Evolutionary conservation across 73 alveolate species (phyloP).

Genomic region (Uronychia setigera): DNA sequence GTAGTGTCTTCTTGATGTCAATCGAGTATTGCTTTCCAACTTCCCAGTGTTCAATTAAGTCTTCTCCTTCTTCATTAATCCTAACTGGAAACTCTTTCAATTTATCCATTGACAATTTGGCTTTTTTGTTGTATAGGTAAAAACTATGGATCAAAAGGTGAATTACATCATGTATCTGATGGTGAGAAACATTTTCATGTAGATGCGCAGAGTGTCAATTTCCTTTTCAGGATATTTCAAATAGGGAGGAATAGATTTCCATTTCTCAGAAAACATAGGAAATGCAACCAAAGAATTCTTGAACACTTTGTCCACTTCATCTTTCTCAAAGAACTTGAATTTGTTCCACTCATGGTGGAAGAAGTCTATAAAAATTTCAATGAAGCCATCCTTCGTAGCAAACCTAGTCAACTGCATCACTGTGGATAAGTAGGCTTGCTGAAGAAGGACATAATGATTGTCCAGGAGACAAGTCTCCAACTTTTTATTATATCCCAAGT

Average conservation of each 20-base stretch:
- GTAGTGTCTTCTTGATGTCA: conserved; percentile 19
- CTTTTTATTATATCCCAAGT: conserved; percentile 44
- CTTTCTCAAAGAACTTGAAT: conserved; percentile 40
- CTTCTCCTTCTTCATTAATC: conserved; percentile 38
- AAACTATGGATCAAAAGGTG: background rate
- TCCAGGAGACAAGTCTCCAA: conserved; percentile 14
- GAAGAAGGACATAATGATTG: conserved; percentile 10
- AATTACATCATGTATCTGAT: conserved; percentile 20
- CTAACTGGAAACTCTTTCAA: conserved; percentile 34
- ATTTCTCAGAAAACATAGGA: conserved; percentile 51
- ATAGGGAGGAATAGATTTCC: conserved; percentile 32
- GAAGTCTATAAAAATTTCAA: conserved; percentile 35
- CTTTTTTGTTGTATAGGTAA: conserved; percentile 5
- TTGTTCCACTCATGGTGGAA: conserved; percentile 43
- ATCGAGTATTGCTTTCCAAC: conserved; percentile 35
- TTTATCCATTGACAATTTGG: background rate
- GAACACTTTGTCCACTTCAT: conserved; percentile 27
- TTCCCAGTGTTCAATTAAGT: conserved; percentile 19
- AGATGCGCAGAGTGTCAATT: conserved; percentile 14
- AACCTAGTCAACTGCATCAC: conserved; percentile 7
- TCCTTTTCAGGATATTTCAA: conserved; percentile 31
- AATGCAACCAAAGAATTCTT: conserved; percentile 33
- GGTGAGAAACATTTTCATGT: conserved; percentile 13
- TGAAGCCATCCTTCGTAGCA: conserved; percentile 1
- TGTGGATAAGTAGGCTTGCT: conserved; percentile 17